Base-by-base conservation (phyloP, 495 filamentous ascomycete genomes). In the Amphirosellinia nigrospora region DNA sequence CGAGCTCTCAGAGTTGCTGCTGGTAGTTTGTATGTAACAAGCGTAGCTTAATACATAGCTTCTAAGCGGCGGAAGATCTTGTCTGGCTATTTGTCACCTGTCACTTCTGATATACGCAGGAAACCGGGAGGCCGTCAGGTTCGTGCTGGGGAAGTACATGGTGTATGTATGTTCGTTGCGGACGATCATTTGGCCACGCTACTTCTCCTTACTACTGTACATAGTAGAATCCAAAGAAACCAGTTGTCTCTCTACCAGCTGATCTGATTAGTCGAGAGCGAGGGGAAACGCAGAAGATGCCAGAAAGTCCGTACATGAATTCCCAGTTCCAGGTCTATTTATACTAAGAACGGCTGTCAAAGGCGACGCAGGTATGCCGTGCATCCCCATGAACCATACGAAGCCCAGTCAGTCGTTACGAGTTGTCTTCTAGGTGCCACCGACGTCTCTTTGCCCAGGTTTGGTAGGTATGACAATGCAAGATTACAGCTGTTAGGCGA, bases 401-500 rank as follows among this genome's bases (percentile, higher is more conserved):
- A 61, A 15, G 58, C 58, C 58, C 58, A 13, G 16, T 41, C 36
- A 58, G 19, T 11, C 48, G n/a, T 45, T 36, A 58, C 16, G 30
- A 32, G 28, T 58, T 9, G 55, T 58, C 7, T 19, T 58, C 21
- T 28, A 30, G 13, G 34, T 55, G 36, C n/a, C 64, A 66, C 64
- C 23, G 55, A 21, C 48, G 36, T 41, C 28, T 66, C 34, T 43
- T 48, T 21, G n/a, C 50, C 16, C 4, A 30, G 50, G 50, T 53
- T 30, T 16, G 26, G 28, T 34, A 41, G 28, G 64, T 67, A 41
- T n/a, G 52, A 67, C 50, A 45, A 67, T 52, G 52, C 64, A 19
- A 53, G 38, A 67, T 59, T 59, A 39, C 64, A 67, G 38, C 41
- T 67, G 52, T 34, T 38, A 58, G 64, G 64, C 64, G 52, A 67